Base-by-base conservation (phyloP, 495 filamentous ascomycete species). In the Trichoderma reesei region DNA sequence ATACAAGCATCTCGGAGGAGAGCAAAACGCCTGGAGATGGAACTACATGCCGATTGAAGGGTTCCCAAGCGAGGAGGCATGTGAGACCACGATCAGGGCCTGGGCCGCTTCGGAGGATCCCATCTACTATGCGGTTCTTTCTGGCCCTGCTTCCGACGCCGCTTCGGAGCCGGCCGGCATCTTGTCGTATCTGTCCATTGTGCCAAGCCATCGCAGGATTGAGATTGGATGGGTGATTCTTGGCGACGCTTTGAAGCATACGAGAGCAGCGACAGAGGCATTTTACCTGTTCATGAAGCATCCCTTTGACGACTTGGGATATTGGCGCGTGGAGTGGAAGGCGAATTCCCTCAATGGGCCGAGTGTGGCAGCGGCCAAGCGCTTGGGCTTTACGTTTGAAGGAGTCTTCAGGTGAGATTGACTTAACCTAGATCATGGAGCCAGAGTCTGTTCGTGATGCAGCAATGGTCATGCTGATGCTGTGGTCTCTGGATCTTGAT, bases 321-420 rank as follows among this genome's bases (percentile, higher is more conserved):
- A 78, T 68, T 66, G 72, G n/a, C 73, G 82, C 16, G 71, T 80
- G 6, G 80, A 83, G 68, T 85, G 82, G 81, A 83, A 83, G 64
- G 79, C 76, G 60, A 72, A 83, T 71, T 41, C 69, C 20, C 66
- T 77, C 5, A 83, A 85, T 69, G 73, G 66, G 37, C 65, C 72
- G 1, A 79, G 76, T 18, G 71, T 68, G 59, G 72, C 68, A 3
- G 79, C 80, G 2, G 82, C 82, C 9, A 5, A 63, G 62, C 73
- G 82, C n/a, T 67, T 79, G 16, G 81, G 82, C 5, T 83, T 82
- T 66, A 66, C 41, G 13, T 74, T 63, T 64, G 82, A 85, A 67
- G 82, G 82, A 0, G 41, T 76, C 5, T 81, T 82, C 62, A 72
- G 80, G 39, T 78, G 82, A 67, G 79, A 82, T 9, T 48, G 44